These are phyloP conservation scores for Drechslerella coelobrocha DNA, from an alignment of 2,329 filamentous ascomycete species.

Conservation along the genomic window DNA sequence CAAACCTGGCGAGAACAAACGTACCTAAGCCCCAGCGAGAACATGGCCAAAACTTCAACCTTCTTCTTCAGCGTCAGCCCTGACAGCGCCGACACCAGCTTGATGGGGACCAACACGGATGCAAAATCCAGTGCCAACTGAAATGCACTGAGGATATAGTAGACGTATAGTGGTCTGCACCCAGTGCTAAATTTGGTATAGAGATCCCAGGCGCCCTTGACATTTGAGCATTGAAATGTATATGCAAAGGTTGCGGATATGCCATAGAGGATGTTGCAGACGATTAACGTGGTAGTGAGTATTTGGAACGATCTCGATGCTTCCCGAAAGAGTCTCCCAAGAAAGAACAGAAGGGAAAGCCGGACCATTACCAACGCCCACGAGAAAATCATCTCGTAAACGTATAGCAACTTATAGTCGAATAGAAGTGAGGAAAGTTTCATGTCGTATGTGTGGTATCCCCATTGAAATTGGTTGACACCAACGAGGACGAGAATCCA, in stretches of 20 bases:
- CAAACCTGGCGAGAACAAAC: too few species aligned
- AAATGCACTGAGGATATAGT: slow-evolving; percentile 35
- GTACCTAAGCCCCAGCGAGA: slow-evolving; percentile 32
- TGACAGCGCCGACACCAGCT: slow-evolving; percentile 11
- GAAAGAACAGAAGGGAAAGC: slow-evolving; percentile 26
- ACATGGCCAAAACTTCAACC: slow-evolving; percentile 38
- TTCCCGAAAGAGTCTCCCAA: slow-evolving; percentile 29
- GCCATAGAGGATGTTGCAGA: slow-evolving; percentile 29
- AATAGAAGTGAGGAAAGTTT: slow-evolving; percentile 23
- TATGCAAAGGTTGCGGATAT: slow-evolving; percentile 21
- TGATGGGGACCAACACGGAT: slow-evolving; percentile 28
- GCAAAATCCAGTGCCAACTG: slow-evolving; percentile 41
- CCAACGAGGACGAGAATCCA: slow-evolving; percentile 35
- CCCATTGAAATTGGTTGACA: slow-evolving; percentile 42
- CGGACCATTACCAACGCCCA: slow-evolving; percentile 28
- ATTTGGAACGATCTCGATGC: slow-evolving; percentile 22
- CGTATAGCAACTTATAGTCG: slow-evolving; percentile 35
- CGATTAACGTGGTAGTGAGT: slow-evolving; percentile 28
- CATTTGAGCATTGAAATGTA: slow-evolving; percentile 35
- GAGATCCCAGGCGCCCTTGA: slow-evolving; percentile 30
- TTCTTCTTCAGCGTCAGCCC: slow-evolving; percentile 26
- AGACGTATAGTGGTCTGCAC: slow-evolving; percentile 37
- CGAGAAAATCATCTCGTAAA: slow-evolving; percentile 33
- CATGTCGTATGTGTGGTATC: slow-evolving; percentile 37
- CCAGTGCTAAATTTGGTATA: slow-evolving; percentile 30